A percentile compares a stretch with the other conserved stretches of the same genome.
phyloP scores from a whole-genome alignment of 169 alveolate genomes.

The Plasmodium vinckei region DNA sequence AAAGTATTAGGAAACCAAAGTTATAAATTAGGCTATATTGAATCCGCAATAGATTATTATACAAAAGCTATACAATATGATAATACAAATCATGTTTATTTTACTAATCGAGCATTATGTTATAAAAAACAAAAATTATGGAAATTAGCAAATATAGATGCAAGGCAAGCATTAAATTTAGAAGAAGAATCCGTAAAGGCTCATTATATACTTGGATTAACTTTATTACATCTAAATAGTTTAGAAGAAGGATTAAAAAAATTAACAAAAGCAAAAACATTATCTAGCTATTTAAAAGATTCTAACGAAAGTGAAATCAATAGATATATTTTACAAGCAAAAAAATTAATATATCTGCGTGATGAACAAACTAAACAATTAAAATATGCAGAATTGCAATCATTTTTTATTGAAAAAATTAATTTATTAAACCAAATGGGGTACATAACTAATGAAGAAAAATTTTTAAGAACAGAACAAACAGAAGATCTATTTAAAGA shows the following conservation, averaged over 20 bases:
- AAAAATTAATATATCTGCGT: conserved; percentile 78
- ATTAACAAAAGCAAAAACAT: conserved; percentile 83
- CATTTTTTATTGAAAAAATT: conserved; percentile 67
- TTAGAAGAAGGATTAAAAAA: conserved; percentile 85
- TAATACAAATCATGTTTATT: conserved; percentile 85
- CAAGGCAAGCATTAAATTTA: conserved; percentile 85
- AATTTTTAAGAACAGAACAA: conserved; percentile 76
- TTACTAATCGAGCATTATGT: conserved; percentile 89
- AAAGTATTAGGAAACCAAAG: conserved; percentile 86
- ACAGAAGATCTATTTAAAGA: conserved; percentile 78
- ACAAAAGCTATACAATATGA: conserved; percentile 85
- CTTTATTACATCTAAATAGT: conserved; percentile 86
- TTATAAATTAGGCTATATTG: conserved; percentile 87
- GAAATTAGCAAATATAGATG: conserved; percentile 86
- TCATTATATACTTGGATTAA: conserved; percentile 87
- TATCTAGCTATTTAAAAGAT: conserved; percentile 83
- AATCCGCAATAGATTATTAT: conserved; percentile 89
- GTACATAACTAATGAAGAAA: conserved; percentile 75
- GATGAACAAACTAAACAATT: conserved; percentile 80
- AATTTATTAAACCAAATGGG: conserved; percentile 68
- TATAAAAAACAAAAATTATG: conserved; percentile 86
- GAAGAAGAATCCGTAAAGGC: conserved; percentile 89
- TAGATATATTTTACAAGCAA: conserved; percentile 83
- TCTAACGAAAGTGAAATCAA: conserved; percentile 83
- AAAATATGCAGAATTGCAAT: conserved; percentile 63